A percentile compares a stretch with the other conserved stretches of the same genome.
Conservation (phyloP, 2,329 filamentous ascomycete genomes). For the Mycosphaerella sp. region DNA sequence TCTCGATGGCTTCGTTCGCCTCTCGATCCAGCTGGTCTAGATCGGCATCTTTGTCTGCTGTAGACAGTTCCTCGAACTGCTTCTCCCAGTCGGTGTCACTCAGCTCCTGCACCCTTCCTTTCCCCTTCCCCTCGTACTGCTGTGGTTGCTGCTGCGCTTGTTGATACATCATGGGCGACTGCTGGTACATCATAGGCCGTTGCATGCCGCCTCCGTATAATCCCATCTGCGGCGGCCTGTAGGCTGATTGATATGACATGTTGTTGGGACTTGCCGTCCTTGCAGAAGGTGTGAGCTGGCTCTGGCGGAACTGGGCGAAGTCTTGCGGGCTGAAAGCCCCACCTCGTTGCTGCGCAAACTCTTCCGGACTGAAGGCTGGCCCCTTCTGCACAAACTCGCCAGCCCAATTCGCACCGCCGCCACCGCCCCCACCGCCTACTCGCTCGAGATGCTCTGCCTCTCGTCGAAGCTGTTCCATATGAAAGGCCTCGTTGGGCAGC, state of each 20-base stretch:
- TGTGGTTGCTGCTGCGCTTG: constrained; percentile 38
- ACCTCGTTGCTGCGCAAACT: constrained; percentile 23
- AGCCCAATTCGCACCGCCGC: constrained; percentile 28
- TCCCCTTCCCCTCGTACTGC: constrained; percentile 69
- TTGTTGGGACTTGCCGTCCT: constrained; percentile 55
- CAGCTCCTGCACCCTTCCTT: constrained; percentile 75
- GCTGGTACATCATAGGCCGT: constrained; percentile 28
- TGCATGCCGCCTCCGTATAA: constrained; percentile 44
- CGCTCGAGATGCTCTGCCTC: constrained; percentile 50
- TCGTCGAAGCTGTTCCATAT: constrained; percentile 61
- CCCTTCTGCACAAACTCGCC: constrained; percentile 31
- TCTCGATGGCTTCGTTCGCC: constrained; percentile 71
- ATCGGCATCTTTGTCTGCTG: constrained; percentile 51
- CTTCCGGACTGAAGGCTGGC: constrained; percentile 24
- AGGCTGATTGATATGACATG: constrained; percentile 34
- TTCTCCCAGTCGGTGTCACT: constrained; percentile 94
- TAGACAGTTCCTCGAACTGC: constrained; percentile 84
- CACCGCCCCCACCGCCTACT: constrained; percentile 22
- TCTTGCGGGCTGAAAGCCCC: constrained; percentile 69
- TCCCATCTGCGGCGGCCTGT: constrained; percentile 54
- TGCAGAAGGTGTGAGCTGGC: constrained; percentile 53
- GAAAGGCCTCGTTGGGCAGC: constrained; percentile 52
- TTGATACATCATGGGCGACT: constrained; percentile 38
- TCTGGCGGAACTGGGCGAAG: constrained; percentile 79
- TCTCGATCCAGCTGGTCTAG: constrained; percentile 50